Percentiles rank a stretch among this genome's conserved stretches.
Evolutionary conservation across 352 stramenopile genomes (phyloP).

Genomic region (Phytopythium boreale): DNA sequence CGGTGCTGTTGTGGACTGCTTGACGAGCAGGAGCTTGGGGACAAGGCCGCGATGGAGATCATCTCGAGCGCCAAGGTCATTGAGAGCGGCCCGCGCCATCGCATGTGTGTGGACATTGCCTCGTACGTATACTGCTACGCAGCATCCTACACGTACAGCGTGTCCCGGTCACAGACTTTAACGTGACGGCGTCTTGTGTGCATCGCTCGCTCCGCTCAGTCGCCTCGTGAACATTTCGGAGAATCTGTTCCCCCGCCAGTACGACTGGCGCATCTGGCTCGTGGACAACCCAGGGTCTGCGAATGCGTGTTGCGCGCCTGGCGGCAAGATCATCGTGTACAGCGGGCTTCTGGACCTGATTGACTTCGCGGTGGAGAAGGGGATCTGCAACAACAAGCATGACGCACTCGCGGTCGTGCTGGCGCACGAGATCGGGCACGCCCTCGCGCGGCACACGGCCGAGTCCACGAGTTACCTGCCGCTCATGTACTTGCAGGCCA

Average conservation of each 20-base stretch:
- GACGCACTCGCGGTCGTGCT: conserved; percentile 66
- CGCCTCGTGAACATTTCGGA: conserved; percentile 57
- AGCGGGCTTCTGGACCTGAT: conserved; percentile 68
- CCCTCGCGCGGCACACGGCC: conserved; percentile 55
- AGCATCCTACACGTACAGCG: too few relatives aligned
- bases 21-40: conserved; percentile 44
- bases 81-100: conserved; percentile 37
- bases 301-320: conserved; percentile 61
- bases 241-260: conserved; percentile 63
- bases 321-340: conserved; percentile 69
- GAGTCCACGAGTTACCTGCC: conserved; percentile 65
- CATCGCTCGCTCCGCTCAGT: conserved; percentile 13
- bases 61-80: conserved; percentile 36
- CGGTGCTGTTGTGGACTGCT: background rate
- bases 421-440: conserved; percentile 64
- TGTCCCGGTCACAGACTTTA: background rate
- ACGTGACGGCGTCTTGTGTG: background rate
- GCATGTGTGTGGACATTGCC: conserved; percentile 62
- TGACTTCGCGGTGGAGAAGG: conserved; percentile 53
- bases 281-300: conserved; percentile 43
- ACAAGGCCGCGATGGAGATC: conserved; percentile 38
- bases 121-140: conserved; percentile 26
- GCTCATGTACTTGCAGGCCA: conserved; percentile 35
- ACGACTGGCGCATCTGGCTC: conserved; percentile 60
- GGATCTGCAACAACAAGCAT: conserved; percentile 52